Percentiles rank a stretch among this genome's conserved stretches.
phyloP scores from a whole-genome alignment of 2,329 filamentous ascomycete genomes.

The Aspergillus sojae region DNA sequence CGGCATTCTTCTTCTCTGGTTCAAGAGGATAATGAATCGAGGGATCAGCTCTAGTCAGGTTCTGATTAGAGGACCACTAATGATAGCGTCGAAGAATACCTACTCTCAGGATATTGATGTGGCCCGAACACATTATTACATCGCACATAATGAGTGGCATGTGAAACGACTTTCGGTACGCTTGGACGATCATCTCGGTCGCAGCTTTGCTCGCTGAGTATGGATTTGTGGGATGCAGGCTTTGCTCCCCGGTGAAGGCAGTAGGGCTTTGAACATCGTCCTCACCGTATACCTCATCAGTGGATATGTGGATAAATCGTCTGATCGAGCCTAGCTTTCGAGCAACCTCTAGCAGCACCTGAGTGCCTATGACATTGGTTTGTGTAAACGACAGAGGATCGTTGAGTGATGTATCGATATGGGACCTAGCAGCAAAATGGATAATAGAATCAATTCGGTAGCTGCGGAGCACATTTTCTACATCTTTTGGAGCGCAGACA shows the following conservation, averaged over 20 bases:
- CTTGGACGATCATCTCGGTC: constrained; percentile 82
- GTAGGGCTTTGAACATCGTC: constrained; percentile 49
- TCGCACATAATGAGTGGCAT: constrained; percentile 78
- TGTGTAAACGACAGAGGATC: constrained; percentile 81
- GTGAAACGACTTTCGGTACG: constrained; percentile 81
- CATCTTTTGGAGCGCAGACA: constrained; percentile 70
- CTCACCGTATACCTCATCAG: constrained; percentile 84
- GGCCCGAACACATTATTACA: constrained; percentile 86
- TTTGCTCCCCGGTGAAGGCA: constrained; percentile 61
- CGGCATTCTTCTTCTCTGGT: constrained; percentile 68
- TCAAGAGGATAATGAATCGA: constrained; percentile 73
- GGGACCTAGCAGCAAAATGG: constrained; percentile 81
- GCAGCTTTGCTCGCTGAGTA: constrained; percentile 81
- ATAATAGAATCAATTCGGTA: constrained; percentile 78
- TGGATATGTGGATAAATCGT: constrained; percentile 80
- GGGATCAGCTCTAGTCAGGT: constrained; percentile 69
- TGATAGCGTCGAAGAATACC: constrained; percentile 35
- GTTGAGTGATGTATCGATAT: constrained; percentile 79
- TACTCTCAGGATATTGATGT: constrained; percentile 83
- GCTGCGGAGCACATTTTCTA: constrained; percentile 70
- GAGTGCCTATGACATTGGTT: constrained; percentile 83
- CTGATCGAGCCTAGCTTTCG: constrained; percentile 67
- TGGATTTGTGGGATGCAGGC: constrained; percentile 79
- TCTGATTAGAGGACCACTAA: background rate
- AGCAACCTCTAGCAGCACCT: constrained; percentile 76